Evolutionary conservation across 1,284 basidiomycete genomes (phyloP), one percentile per base, ranked within the genome.

Genomic region (Moniliophthora roreri): DNA sequence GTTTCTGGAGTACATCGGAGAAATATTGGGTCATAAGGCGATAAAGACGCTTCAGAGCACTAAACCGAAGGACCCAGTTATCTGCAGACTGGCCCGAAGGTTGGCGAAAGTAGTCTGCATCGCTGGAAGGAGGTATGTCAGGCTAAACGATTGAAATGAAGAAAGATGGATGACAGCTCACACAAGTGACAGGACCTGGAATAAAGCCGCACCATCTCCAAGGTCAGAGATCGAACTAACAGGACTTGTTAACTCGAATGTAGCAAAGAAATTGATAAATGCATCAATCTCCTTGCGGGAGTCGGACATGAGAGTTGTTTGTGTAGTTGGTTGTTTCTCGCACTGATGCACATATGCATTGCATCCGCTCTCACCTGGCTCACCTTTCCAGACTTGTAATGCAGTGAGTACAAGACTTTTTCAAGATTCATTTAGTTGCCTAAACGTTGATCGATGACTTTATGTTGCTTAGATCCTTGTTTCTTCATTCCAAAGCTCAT

Each of bases 61-160:
- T 86, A 68, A 94, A 91, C n/a, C 90, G 85, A 42, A 95, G 71
- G 51, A 93, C 89, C 93, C 92, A 95, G 70, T 91, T 94, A 66
- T 93, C 93, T 20, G 88, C 82, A 1, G 75, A 77, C 56, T 85
- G 84, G 10, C 77, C 68, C 2, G 81, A 75, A 3, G 81, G 73
- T 59, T 79, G 81, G 53, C 82, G 79, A 65, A 95, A 95, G 73
- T 93, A 91, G 44, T 85, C 80, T 41, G 79, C 74, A 73, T 95
- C 92, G 58, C 91, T 93, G 64, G 36, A 26, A 48, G 23, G 34
- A 48, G n/a, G 46, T 49, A 42, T 28, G 37, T 20, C n/a, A 16
- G 40, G 23, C 35, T 20, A 18, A 28, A n/a, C 26, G 18, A 26
- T 20, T n/a, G n/a, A n/a, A n/a, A n/a, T n/a, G n/a, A n/a, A n/a